Base-by-base conservation (phyloP, 306 rosid genomes). In the Rosa chinensis region DNA sequence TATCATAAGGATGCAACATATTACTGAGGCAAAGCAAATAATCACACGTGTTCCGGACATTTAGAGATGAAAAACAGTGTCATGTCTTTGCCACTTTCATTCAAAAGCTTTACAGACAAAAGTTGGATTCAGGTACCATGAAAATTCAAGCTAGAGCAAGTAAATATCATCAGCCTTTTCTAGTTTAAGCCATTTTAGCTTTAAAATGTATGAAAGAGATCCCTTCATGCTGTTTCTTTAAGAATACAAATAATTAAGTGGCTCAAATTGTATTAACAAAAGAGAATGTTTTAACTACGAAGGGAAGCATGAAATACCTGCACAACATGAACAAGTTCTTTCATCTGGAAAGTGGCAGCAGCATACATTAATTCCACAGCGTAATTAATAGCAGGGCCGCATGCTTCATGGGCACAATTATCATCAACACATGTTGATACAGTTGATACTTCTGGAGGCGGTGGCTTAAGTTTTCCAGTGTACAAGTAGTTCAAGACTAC, bases 331-430 rank as follows among this genome's bases (percentile, higher is more conserved):
- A 93, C 94, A 10, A 95, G 89, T 84, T 95, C 99, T 77, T 90
- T 92, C 91, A 91, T 91, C 86, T 88, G 90, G 84, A 95, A 95
- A 73, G 89, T 87, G 52, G 84, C 79, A 74, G 99, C 91, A 80
- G 97, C 98, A 89, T 89, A 92, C 97, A 95, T 86, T 59, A 95
- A 88, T 75, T 95, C 97, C 83, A 95, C 85, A 21, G 96, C 96
- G 77, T 87, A 89, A 81, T 86, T 82, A 48, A 95, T 90, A 56
- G 97, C 94, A 49, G 99, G 99, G 9, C 92, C 84, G 28, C 99
- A 95, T 0, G 98, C 90, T 76, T 92, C 97, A 80, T 95, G 98
- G 1, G 74, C 77, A 81, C 99, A 95, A 48, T 66, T 17, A 59
- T 88, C 93, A 75, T 92, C 98, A 76, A 92, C 96, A 82, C 98